Percentiles rank a stretch among this genome's conserved stretches.
These are phyloP conservation scores for Henckelia pumila DNA, from an alignment of 257 asterid genomes.

Conservation along the genomic window DNA sequence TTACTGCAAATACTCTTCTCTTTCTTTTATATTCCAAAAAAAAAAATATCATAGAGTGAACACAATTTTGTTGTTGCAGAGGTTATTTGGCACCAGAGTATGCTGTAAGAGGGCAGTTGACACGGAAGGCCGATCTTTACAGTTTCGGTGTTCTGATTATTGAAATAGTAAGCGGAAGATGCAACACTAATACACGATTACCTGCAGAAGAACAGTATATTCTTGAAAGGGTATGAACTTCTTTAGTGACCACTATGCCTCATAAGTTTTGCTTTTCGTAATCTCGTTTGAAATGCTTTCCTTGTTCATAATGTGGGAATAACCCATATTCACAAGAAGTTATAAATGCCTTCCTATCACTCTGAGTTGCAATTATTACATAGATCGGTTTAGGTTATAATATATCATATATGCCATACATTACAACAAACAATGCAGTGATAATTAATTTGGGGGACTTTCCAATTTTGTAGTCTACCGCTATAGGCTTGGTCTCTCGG, in stretches of 20 bases:
- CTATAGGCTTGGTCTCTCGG: neutral
- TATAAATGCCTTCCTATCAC: neutral
- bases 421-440: neutral
- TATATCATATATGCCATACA: neutral
- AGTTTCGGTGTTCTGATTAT: slow-evolving; percentile 90
- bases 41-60: slow-evolving; percentile 8
- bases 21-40: neutral
- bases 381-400: neutral
- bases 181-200: slow-evolving; percentile 73
- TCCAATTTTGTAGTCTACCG: neutral
- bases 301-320: neutral
- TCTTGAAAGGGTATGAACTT: slow-evolving; percentile 81
- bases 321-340: neutral
- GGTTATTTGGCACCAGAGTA: slow-evolving; percentile 56
- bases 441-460: neutral
- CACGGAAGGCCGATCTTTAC: slow-evolving; percentile 82
- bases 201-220: slow-evolving; percentile 78
- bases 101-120: slow-evolving; percentile 66
- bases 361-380: neutral
- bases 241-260: neutral
- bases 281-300: neutral
- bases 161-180: slow-evolving; percentile 93
- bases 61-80: slow-evolving; percentile 39
- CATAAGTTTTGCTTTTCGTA: neutral
- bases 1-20: neutral